Conservation (phyloP, 441 rosid species). For the Populus hybrid region DNA sequence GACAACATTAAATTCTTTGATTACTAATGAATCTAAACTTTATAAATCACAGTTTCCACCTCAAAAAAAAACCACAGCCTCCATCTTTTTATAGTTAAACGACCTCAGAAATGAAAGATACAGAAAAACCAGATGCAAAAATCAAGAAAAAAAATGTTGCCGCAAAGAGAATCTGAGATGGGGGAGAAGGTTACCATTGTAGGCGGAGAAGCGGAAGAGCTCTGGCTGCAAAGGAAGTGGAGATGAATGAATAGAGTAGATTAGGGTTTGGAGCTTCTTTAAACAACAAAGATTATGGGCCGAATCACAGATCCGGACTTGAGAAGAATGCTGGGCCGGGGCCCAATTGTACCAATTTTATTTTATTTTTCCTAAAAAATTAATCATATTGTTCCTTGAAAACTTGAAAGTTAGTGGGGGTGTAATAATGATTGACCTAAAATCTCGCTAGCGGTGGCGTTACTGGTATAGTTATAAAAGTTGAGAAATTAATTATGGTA, state of each 20-base stretch:
- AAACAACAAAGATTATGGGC: neutral
- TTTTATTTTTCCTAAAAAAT: too few relatives aligned
- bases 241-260: neutral
- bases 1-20: neutral
- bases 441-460: too few relatives aligned
- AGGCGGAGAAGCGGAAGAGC: neutral
- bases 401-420: neutral
- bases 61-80: neutral
- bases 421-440: too few relatives aligned
- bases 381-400: neutral
- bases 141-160: neutral
- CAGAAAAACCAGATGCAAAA: neutral
- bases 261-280: neutral
- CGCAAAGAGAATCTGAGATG: neutral
- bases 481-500: too few relatives aligned
- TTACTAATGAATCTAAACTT: neutral
- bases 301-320: neutral
- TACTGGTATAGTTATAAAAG: too few relatives aligned
- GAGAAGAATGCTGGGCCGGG: neutral
- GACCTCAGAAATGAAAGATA: neutral
- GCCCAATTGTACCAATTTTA: neutral
- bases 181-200: neutral
- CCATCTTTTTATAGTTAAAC: neutral
- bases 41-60: neutral
- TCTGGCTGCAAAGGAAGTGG: neutral